Evolutionary conservation across 805 yeast genomes (phyloP), one percentile per base, ranked within the genome.

Genomic region (Candida alai): DNA sequence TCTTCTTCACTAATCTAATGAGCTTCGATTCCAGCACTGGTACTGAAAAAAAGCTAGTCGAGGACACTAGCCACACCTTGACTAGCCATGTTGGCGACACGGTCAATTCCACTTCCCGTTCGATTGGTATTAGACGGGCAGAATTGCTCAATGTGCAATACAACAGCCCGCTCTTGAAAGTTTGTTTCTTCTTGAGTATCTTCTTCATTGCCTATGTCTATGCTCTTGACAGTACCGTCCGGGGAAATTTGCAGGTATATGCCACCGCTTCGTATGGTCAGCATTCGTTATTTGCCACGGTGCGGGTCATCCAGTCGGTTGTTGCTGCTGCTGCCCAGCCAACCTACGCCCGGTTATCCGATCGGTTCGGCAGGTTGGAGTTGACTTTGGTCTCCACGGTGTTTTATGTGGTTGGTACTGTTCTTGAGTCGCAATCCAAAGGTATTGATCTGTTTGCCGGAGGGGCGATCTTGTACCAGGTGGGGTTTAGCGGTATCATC

Each of bases 301-400:
- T 80, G 37, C 67, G 70, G 40, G 80, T 78, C 19, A 68, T 80
- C 40, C 65, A 67, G 36, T 59, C 72, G 18, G 83, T 80, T 24
- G 68, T 77, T 36, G 80, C 75, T 28, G 83, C 84, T 14, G 84
- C 80, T 12, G 68, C 82, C 3, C 82, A 76, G 49, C 76, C 81
- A 3, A 64, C 74, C 4, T 76, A 67, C 39, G 85, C 86, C 8
- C 62, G 83, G 43, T 55, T 80, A 22, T 69, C 82, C 5, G 84
- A 80, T 51, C 62, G 70, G 12, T 78, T 77, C 47, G 87, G 87
- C 10, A 72, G 87, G 49, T 43, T 74, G 19, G 75, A 72, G 45
- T 55, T 78, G 34, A 45, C 74, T 12, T 24, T 72, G 9, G 48
- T 69, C 5, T 63, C 79, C 2, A 60, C 78, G 8, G 39, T 79